Base-by-base conservation (phyloP, 306 rosid species). In the Echinosophora koreensis region DNA sequence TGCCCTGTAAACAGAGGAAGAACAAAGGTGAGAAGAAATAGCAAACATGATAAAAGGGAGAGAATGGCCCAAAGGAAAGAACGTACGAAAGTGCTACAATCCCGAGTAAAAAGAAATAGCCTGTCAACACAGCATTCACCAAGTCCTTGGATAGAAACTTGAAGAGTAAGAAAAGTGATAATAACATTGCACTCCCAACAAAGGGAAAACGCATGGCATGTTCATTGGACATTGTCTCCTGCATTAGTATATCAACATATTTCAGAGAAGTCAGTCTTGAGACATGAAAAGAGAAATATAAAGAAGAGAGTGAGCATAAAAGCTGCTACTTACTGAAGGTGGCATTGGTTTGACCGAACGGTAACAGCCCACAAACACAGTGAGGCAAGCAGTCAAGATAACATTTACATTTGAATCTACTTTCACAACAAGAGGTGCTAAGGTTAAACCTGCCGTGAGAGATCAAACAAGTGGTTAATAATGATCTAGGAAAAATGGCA, bases 151-250 rank as follows among this genome's bases (percentile, higher is more conserved):
- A 89, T 41, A 91, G 76, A 88, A 91, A 89, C 92, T 91, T 91
- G 76, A 91, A 91, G 52, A 91, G 97, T 68, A 91, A 75, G 83
- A 91, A 91, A 38, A 91, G 90, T 28, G 97, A 89, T 69, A 91
- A 82, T 76, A 91, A 86, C 94, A 91, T 91, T 32, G 97, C 97
- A 87, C 97, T 91, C 78, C 97, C 97, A 57, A 91, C 94, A 82
- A 91, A 84, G 8, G 97, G 97, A 44, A 91, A 91, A 16, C 97
- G 92, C 94, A 91, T 87, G 62, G 97, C 97, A 79, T 91, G 94
- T 74, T 89, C 97, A 77, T 88, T 91, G 27, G 97, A 91, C 97
- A 91, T 91, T 5, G 97, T 91, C 84, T 91, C 97, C 97, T 91
- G 86, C 88, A 86, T 7, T 4, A 79, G 71, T 71, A 52, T 64